These are phyloP conservation scores for Trichoderma harzianum DNA, from an alignment of 2,329 filamentous ascomycete species.

Conservation along the genomic window DNA sequence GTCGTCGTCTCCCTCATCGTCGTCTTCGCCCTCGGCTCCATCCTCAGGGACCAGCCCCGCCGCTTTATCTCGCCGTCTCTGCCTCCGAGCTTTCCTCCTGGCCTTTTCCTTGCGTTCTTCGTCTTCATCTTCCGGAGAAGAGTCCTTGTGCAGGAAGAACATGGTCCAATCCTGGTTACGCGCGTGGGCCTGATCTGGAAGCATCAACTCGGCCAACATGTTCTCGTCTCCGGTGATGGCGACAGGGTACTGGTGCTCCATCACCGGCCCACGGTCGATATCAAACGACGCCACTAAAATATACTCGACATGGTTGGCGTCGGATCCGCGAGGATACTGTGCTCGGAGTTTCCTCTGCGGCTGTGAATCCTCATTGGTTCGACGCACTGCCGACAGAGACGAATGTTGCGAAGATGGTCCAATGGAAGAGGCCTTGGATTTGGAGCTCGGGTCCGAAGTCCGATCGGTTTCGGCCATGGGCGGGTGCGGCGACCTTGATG, in stretches of 20 bases:
- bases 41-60: conserved; percentile 48
- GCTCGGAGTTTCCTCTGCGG: conserved; percentile 61
- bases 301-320: conserved; percentile 96
- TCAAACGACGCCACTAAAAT: conserved; percentile 97
- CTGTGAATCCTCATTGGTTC: conserved; percentile 49
- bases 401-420: conserved; percentile 61
- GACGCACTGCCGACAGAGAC: conserved; percentile 51
- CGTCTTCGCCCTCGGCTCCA: conserved; percentile 44
- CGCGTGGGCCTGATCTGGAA: conserved; percentile 93
- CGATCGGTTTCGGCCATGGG: conserved; percentile 51
- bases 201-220: conserved; percentile 97
- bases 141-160: conserved; percentile 97
- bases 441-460: conserved; percentile 57
- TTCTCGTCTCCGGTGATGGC: conserved; percentile 96
- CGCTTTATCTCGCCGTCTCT: conserved; percentile 49
- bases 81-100: conserved; percentile 49
- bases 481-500: conserved; percentile 54
- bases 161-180: conserved; percentile 98
- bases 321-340: conserved; percentile 70
- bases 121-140: conserved; percentile 77
- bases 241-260: conserved; percentile 97
- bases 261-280: conserved; percentile 90
- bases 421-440: conserved; percentile 58
- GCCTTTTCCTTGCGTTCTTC: conserved; percentile 60
- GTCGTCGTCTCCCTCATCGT: conserved; percentile 43